Evolutionary conservation across 2,329 filamentous ascomycete species (phyloP), one percentile per base, ranked within the genome.

Genomic region (Claviceps arundinis): DNA sequence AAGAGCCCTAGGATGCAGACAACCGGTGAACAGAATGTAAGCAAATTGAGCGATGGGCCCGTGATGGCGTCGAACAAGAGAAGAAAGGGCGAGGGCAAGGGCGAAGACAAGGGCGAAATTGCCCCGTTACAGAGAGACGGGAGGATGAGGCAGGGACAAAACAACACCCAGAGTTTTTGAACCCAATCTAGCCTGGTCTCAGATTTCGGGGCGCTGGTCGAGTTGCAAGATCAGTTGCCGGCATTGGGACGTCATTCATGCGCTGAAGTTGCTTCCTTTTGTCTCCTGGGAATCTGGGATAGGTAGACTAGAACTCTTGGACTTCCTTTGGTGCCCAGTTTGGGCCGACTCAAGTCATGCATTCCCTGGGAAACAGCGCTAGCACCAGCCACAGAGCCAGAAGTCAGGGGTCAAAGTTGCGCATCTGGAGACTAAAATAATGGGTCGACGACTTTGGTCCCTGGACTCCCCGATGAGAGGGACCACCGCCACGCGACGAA

Each of bases 211-310:
- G 48, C 30, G 19, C 37, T 40, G 47, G 37, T 19, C 37, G 49
- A 19, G 41, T 38, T 47, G 42, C 24, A 43, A 52, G 47, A 41
- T 47, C 41, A 41, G 19, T 16, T 45, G 47, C 47, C 41, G 42
- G 46, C 51, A 17, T 50, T 24, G 22, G 47, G 42, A 52, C 51
- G 51, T 52, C 47, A 52, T 52, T 42, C 42, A 45, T 19, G 46
- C 19, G 22, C 38, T 19, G 11, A 8, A 47, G 24, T 47, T 47
- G 44, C n/a, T 34, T 34, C 26, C 40, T 26, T 11, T 37, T 50
- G 40, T 44, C 40, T 17, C 19, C 17, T 37, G 37, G 44, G 24
- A n/a, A 16, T n/a, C 38, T 22, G 16, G n/a, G 26, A 30, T 30
- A 26, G 24, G 24, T 26, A 26, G 24, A 26, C 24, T 26, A 26